Evolutionary conservation across 257 asterid species (phyloP).

Genomic region (Asclepias syriaca): DNA sequence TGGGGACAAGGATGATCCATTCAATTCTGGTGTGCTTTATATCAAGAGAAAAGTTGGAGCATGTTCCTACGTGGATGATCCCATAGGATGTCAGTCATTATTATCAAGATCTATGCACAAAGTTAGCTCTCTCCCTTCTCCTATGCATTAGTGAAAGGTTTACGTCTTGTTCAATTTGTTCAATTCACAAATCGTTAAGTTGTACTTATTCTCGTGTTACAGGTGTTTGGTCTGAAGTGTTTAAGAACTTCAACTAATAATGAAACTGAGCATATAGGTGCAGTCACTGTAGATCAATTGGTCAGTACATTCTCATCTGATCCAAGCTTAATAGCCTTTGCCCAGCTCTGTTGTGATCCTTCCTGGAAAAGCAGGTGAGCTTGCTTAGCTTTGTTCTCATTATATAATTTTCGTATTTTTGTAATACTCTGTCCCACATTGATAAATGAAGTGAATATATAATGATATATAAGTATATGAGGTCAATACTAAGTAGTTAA

Average conservation of each 20-base stretch:
- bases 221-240: conserved; percentile 74
- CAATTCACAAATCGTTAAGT: conserved; percentile 9
- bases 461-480: too few relatives aligned
- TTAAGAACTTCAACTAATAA: conserved; percentile 33
- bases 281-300: conserved; percentile 76
- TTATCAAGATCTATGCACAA: conserved; percentile 95
- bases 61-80: conserved; percentile 94
- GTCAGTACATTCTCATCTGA: conserved; percentile 88
- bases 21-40: conserved; percentile 79
- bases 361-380: conserved; percentile 73
- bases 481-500: too few relatives aligned
- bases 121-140: conserved; percentile 34
- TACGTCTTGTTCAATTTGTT: not conserved
- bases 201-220: conserved; percentile 20
- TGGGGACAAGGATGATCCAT: conserved; percentile 76
- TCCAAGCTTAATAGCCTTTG: conserved; percentile 94
- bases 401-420: too few relatives aligned
- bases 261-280: conserved; percentile 41
- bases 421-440: too few relatives aligned
- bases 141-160: conserved; percentile 11
- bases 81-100: conserved; percentile 89
- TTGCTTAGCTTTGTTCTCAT: not conserved
- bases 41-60: conserved; percentile 96
- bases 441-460: too few relatives aligned
- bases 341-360: conserved; percentile 80